phyloP scores from a whole-genome alignment of 441 rosid genomes.

The Viola pubescens region DNA sequence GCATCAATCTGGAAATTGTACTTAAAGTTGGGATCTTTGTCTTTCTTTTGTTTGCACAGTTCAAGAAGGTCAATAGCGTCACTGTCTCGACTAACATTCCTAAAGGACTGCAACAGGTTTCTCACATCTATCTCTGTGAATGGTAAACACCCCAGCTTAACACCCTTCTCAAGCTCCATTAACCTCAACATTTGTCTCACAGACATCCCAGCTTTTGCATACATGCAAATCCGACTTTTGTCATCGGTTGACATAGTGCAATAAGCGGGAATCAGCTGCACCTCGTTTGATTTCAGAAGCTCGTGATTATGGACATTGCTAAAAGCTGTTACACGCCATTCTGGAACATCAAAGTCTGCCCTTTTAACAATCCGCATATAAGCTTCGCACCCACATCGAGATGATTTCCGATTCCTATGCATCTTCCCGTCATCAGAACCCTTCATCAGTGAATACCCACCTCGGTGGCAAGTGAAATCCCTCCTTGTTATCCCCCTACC shows the following conservation, averaged over 20 bases:
- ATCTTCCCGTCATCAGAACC: conserved; percentile 37
- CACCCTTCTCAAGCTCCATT: conserved; percentile 40
- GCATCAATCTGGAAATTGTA: conserved; percentile 36
- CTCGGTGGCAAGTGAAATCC: conserved; percentile 20
- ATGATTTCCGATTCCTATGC: conserved; percentile 35
- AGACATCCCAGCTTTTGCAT: conserved; percentile 40
- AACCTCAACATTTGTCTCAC: conserved; percentile 40
- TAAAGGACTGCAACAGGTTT: conserved; percentile 34
- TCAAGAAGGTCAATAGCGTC: conserved; percentile 35
- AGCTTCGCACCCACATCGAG: conserved; percentile 38
- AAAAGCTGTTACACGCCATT: conserved; percentile 36
- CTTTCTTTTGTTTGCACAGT: conserved; percentile 38
- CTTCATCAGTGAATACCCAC: conserved; percentile 37
- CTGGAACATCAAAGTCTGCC: conserved; percentile 36
- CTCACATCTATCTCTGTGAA: conserved; percentile 37
- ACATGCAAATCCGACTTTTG: conserved; percentile 36
- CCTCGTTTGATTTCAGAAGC: conserved; percentile 31
- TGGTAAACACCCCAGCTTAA: conserved; percentile 35
- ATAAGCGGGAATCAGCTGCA: conserved; percentile 29
- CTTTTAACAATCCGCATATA: conserved; percentile 38
- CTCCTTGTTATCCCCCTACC: conserved; percentile 36
- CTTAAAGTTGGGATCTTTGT: conserved; percentile 35
- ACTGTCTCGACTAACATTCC: conserved; percentile 30
- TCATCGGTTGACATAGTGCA: conserved; percentile 31
- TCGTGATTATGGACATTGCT: conserved; percentile 36